phyloP scores from a whole-genome alignment of 768 basidiomycete species.

The Termitomyces sp. region DNA sequence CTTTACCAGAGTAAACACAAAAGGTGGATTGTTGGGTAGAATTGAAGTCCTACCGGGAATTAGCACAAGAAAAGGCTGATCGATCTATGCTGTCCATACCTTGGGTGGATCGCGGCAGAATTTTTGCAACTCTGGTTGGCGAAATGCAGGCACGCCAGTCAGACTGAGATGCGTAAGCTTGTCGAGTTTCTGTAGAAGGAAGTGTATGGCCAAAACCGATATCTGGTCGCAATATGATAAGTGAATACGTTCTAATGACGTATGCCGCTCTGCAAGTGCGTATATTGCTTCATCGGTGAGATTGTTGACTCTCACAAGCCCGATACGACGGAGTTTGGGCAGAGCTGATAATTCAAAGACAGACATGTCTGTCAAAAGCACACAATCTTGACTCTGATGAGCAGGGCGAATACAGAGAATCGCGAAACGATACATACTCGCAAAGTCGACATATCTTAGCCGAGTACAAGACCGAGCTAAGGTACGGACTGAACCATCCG shows the following conservation, averaged over 20 bases:
- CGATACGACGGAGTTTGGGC: conserved; percentile 89
- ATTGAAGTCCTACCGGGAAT: conserved; percentile 72
- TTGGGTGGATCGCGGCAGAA: conserved; percentile 87
- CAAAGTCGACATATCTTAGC: conserved; percentile 92
- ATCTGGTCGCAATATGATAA: conserved; percentile 97
- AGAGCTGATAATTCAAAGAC: conserved; percentile 86
- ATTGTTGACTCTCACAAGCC: conserved; percentile 88
- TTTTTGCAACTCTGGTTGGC: conserved; percentile 74
- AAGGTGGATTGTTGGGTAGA: conserved; percentile 83
- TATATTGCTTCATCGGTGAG: conserved; percentile 93
- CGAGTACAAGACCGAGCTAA: conserved; percentile 86
- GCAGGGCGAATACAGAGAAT: conserved; percentile 4
- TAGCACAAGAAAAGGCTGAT: not conserved
- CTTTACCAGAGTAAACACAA: conserved; percentile 94
- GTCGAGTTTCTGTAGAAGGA: conserved; percentile 81
- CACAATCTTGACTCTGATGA: conserved; percentile 56
- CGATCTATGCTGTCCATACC: conserved; percentile 35
- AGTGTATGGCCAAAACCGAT: conserved; percentile 85
- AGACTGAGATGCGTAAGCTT: conserved; percentile 92
- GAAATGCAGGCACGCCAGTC: conserved; percentile 95
- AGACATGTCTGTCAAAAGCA: conserved; percentile 85
- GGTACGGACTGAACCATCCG: conserved; percentile 79
- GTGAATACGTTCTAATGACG: conserved; percentile 91
- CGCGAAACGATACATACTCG: conserved; percentile 53
- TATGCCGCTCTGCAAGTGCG: conserved; percentile 78